Evolutionary conservation across 352 stramenopile species (phyloP).

Genomic region (Halophytophthora polymorphica): DNA sequence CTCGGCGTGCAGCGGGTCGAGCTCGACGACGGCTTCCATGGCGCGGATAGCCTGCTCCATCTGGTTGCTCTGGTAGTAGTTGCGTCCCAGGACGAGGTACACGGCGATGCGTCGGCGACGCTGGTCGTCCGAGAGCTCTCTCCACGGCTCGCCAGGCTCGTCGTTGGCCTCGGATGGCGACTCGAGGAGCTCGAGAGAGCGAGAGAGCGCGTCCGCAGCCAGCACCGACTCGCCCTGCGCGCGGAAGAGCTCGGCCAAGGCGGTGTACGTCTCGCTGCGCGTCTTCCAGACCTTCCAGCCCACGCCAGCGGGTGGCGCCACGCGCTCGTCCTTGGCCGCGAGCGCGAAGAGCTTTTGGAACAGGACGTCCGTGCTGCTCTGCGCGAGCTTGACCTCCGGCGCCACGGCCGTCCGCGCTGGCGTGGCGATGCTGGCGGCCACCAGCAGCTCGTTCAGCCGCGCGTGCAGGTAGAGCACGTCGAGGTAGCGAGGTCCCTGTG

Average conservation of each 20-base stretch:
- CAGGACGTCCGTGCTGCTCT: constrained; percentile 32
- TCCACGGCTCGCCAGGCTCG: constrained; percentile 9
- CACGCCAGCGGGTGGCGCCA: constrained; percentile 11
- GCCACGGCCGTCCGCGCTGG: constrained; percentile 5
- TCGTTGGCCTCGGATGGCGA: constrained; percentile 1
- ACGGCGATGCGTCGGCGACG: constrained; percentile 30
- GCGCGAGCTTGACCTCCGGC: constrained; percentile 14
- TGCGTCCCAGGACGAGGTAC: constrained; percentile 55
- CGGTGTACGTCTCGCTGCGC: constrained; percentile 41
- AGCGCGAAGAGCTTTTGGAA: constrained; percentile 44
- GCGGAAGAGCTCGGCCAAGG: constrained; percentile 51
- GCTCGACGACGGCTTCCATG: constrained; percentile 63
- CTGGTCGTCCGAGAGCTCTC: constrained; percentile 17
- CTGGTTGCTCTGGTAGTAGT: constrained; percentile 73
- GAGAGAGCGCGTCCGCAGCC: constrained; percentile 46
- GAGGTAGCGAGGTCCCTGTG: constrained; percentile 30
- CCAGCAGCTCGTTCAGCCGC: constrained; percentile 55
- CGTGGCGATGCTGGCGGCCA: constrained; percentile 13
- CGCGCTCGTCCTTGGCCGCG: constrained; percentile 5
- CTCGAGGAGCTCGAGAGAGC: constrained; percentile 47
- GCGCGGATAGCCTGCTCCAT: constrained; percentile 73
- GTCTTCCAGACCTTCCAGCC: constrained; percentile 38
- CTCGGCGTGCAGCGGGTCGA: constrained; percentile 54
- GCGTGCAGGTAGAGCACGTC: constrained; percentile 64
- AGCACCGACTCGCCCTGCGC: constrained; percentile 38